Base-by-base conservation (phyloP, 2,329 filamentous ascomycete genomes). In the Talaromyces sp. region DNA sequence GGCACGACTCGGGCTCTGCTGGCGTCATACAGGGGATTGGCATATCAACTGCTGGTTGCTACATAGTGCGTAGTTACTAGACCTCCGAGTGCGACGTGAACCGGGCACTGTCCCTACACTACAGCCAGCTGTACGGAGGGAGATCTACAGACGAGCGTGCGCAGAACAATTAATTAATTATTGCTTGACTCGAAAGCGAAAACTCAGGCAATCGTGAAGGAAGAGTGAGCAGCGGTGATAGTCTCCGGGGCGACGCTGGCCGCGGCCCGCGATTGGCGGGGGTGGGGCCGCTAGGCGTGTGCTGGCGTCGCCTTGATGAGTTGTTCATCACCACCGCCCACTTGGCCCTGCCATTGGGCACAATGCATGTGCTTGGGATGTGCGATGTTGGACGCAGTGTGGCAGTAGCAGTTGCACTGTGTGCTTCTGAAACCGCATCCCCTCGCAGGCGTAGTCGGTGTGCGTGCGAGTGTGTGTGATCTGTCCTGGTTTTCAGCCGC, bases 251-350 rank as follows among this genome's bases (percentile, higher is more conserved):
- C 55, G 60, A 62, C 60, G 19, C 49, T 30, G 28, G 27, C 49
- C 27, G 56, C 51, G 13, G 25, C 51, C 39, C 60, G 32, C 57
- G 58, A 62, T 62, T 62, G 60, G 60, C 32, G 56, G 52, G 22
- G 44, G 60, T 53, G 60, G 60, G 44, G 15, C 56, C 60, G 52
- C 60, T 62, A 62, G 60, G 53, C 42, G 49, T 62, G 56, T 62
- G 52, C 60, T 62, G 56, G 33, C 49, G 51, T 57, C 52, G 60
- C n/a, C 30, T 49, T 59, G 60, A 62, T 62, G 60, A 62, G 60
- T 62, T 62, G 60, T 62, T 52, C 60, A 62, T 36, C 49, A 53
- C 49, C 49, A 30, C 27, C 10, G 13, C 49, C 49, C 49, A 13
- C 25, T 19, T 53, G 17, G 49, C 49, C 25, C 19, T 52, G 25